These are phyloP conservation scores for Komagataella phaffii DNA, from an alignment of 805 yeast species.

Conservation along the genomic window DNA sequence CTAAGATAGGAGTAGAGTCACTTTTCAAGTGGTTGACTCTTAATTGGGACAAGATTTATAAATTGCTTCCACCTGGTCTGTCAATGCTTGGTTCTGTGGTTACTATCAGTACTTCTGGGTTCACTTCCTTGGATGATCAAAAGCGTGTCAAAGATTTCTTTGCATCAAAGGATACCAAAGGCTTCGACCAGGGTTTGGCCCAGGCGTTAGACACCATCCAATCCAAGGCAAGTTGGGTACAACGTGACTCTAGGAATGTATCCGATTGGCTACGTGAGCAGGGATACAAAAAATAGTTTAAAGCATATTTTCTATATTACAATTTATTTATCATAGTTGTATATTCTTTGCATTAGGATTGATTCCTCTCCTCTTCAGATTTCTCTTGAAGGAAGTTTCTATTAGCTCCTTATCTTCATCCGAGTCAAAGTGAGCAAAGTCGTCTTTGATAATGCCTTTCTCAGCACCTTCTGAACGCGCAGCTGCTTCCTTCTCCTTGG, in stretches of 20 bases:
- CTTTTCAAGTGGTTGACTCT: conserved; percentile 57
- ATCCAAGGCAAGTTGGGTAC: conserved; percentile 43
- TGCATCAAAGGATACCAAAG: conserved; percentile 39
- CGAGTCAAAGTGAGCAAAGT: conserved; percentile 72
- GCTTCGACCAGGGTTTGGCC: conserved; percentile 51
- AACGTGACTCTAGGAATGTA: conserved; percentile 38
- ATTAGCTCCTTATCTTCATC: conserved; percentile 66
- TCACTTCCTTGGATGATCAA: conserved; percentile 19
- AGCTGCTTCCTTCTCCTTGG: conserved; percentile 66
- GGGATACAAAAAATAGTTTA: conserved; percentile 7
- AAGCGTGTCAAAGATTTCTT: conserved; percentile 39
- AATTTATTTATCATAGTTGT: background rate
- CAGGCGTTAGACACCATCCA: conserved; percentile 50
- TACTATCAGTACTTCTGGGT: conserved; percentile 30
- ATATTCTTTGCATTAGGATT: conserved; percentile 37
- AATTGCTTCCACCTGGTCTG: conserved; percentile 67
- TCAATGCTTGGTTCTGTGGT: conserved; percentile 73
- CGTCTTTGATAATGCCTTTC: conserved; percentile 74
- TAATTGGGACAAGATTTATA: conserved; percentile 61
- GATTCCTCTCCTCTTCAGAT: conserved; percentile 57
- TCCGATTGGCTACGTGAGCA: conserved; percentile 31
- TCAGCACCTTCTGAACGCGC: conserved; percentile 76
- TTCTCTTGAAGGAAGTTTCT: conserved; percentile 51
- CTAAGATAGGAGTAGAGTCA: conserved; percentile 50
- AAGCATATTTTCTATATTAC: conserved; percentile 1